Evolutionary conservation across 1,139 yeast species (phyloP).

Genomic region (Suhomyces bokatorum): DNA sequence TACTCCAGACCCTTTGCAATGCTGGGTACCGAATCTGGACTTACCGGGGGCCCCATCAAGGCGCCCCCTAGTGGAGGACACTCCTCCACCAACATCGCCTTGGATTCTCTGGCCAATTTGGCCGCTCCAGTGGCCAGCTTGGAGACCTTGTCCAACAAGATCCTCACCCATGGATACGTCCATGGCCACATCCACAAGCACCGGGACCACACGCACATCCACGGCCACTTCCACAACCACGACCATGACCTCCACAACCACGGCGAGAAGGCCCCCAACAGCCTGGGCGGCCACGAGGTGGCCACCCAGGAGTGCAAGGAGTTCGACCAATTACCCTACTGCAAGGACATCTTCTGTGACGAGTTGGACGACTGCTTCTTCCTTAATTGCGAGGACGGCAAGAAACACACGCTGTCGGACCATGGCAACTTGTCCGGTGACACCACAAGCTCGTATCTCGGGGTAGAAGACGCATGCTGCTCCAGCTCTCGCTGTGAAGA

Average conservation of each 20-base stretch:
- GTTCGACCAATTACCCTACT: constrained; percentile 35
- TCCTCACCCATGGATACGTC: constrained; percentile 52
- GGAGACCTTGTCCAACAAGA: constrained; percentile 5
- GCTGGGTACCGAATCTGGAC: not conserved
- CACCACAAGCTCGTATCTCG: constrained; percentile 1
- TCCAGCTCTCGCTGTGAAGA: constrained; percentile 21
- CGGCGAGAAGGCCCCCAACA: not conserved
- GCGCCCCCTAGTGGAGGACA: not conserved
- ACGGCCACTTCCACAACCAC: constrained; percentile 65
- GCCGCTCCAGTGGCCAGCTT: not conserved
- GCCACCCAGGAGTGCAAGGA: constrained; percentile 25
- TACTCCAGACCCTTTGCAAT: not conserved
- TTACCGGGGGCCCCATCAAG: not conserved
- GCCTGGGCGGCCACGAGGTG: constrained; percentile 1
- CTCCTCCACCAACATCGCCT: not conserved
- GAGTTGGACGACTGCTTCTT: constrained; percentile 50
- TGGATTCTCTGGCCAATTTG: too few relatives aligned
- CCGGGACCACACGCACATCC: constrained; percentile 63
- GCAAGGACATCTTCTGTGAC: constrained; percentile 47
- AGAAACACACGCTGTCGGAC: constrained; percentile 1
- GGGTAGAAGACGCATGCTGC: constrained; percentile 16
- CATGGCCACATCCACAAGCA: constrained; percentile 73
- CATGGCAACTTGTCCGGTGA: constrained; percentile 6
- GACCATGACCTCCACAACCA: constrained; percentile 37
- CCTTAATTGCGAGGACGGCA: constrained; percentile 32